These are phyloP conservation scores for Pseudonitzschia multistriata DNA, from an alignment of 108 stramenopile species.

Conservation along the genomic window DNA sequence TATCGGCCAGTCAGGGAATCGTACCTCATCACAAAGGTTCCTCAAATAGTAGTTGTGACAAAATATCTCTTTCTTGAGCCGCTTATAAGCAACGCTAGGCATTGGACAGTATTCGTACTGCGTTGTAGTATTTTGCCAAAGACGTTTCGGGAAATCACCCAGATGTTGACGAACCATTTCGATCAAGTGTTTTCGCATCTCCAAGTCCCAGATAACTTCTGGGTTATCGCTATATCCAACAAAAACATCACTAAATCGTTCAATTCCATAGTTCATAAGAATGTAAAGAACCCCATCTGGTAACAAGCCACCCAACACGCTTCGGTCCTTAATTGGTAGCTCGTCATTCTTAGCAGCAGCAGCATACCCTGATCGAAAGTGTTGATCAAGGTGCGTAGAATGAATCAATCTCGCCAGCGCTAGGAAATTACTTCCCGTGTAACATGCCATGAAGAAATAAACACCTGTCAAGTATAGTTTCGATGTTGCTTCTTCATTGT, in stretches of 20 bases:
- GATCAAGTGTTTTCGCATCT: constrained; percentile 71
- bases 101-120: constrained; percentile 82
- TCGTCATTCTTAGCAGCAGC: constrained; percentile 60
- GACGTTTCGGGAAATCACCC: constrained; percentile 78
- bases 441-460: constrained; percentile 65
- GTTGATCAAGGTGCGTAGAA: constrained; percentile 64
- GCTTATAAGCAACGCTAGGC: constrained; percentile 62
- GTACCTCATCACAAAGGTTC: constrained; percentile 73
- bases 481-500: constrained; percentile 64
- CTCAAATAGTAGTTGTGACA: constrained; percentile 80
- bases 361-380: constrained; percentile 63
- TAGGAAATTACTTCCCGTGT: constrained; percentile 67
- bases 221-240: constrained; percentile 71
- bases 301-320: constrained; percentile 66
- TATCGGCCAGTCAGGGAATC: constrained; percentile 81
- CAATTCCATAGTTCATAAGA: constrained; percentile 67
- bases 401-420: constrained; percentile 53
- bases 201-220: constrained; percentile 82
- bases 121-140: constrained; percentile 63
- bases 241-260: constrained; percentile 65
- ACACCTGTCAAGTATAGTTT: constrained; percentile 80
- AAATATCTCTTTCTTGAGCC: constrained; percentile 71
- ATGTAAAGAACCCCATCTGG: constrained; percentile 70
- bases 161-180: constrained; percentile 80
- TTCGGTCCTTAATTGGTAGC: constrained; percentile 49